Evolutionary conservation across 164 flowering plant genomes (phyloP), one percentile per base, ranked within the genome.

Genomic region (Stephania japonica): DNA sequence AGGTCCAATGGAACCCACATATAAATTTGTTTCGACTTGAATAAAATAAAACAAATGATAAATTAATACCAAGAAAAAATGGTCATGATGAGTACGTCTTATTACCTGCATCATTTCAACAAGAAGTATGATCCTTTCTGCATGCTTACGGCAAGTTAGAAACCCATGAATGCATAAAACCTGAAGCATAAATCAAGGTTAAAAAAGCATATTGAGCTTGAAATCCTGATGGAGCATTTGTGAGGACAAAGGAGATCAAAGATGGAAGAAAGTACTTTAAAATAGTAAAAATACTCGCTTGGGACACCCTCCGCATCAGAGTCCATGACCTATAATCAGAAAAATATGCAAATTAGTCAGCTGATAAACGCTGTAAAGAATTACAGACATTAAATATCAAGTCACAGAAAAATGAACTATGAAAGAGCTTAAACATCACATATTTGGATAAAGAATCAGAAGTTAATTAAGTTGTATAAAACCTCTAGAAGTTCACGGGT

Each of bases 401-500:
- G 68, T 7, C 38, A 47, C 53, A 47, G 49, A 44, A 44, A 44
- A 7, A 44, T 44, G 8, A 47, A 9, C 1, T 47, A 47, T 24
- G n/a, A 19, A 59, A 59, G 24, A 59, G n/a, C 64, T n/a, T 59
- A 59, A 59, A 19, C 21, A 59, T 10, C 7, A 21, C 23, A 16
- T 21, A 61, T 74, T 63, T 19, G 24, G 3, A n/a, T 61, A 0
- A 62, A 2, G 12, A 59, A 61, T 41, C 42, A 61, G 43, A 61
- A n/a, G 25, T 27, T 27, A 64, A 11, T 43, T 23, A 38, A 67
- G n/a, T 67, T 56, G 41, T 21, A 47, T 27, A 77, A 76, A 76
- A 92, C 99, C 97, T 96, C 99, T 70, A 96, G 98, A 83, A 96
- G 98, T 81, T 96, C 99, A 78, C 99, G 97, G 19, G 99, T 96